A percentile compares a stretch with the other conserved stretches of the same genome.
Evolutionary conservation across 225 moss, liverwort and hornwort genomes (phyloP).

Genomic region (Marchantia paleacea): DNA sequence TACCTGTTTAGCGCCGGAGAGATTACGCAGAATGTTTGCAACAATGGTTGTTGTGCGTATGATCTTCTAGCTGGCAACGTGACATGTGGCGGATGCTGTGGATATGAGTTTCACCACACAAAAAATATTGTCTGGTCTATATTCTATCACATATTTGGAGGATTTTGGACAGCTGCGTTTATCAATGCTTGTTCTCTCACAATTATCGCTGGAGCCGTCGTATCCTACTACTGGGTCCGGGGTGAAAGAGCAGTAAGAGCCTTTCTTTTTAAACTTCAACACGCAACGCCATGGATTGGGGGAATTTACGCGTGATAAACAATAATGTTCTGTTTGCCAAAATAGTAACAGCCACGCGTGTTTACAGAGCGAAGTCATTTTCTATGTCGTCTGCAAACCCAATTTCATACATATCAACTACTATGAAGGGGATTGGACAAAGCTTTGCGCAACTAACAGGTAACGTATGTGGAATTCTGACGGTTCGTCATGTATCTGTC

Average conservation of each 20-base stretch:
- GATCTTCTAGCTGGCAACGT: conserved; percentile 55
- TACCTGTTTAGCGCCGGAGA: conserved; percentile 75
- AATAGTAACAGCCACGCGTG: too few relatives aligned
- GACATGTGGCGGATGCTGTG: conserved; percentile 66
- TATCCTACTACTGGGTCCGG: conserved; percentile 88
- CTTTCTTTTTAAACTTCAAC: neutral
- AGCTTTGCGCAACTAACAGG: too few relatives aligned
- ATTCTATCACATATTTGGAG: conserved; percentile 77
- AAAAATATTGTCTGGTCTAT: conserved; percentile 78
- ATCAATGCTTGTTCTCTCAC: conserved; percentile 84
- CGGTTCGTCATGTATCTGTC: neutral
- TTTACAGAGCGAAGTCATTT: too few relatives aligned
- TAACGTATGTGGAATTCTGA: neutral
- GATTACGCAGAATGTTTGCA: conserved; percentile 61
- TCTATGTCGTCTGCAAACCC: too few relatives aligned
- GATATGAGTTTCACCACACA: conserved; percentile 76
- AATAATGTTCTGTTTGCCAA: too few relatives aligned
- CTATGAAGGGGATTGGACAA: too few relatives aligned
- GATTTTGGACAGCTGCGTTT: conserved; percentile 90
- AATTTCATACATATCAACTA: too few relatives aligned
- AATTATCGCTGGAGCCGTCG: conserved; percentile 83
- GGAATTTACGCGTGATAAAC: too few relatives aligned
- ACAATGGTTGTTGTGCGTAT: conserved; percentile 71
- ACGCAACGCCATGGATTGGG: neutral
- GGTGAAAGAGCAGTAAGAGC: conserved; percentile 77